Conservation (phyloP, 139 green algal genomes). For the Chlorella sp. region DNA sequence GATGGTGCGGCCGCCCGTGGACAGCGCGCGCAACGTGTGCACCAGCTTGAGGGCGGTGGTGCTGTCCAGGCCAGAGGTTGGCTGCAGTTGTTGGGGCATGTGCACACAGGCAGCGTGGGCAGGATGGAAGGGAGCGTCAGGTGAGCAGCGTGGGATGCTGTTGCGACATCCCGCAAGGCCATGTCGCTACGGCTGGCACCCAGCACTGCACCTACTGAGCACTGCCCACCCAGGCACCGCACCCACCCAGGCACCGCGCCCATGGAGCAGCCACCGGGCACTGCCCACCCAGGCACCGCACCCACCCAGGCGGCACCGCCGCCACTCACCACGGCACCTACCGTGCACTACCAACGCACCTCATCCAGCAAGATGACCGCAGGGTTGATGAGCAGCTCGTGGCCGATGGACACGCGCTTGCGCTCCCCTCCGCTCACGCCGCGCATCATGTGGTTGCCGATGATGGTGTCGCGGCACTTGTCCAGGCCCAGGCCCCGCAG, state of each 20-base stretch:
- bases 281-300: neutral
- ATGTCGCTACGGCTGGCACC: neutral
- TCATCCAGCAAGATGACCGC: constrained; percentile 79
- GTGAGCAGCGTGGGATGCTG: no score
- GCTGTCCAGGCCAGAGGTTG: constrained; percentile 70
- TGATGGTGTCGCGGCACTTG: constrained; percentile 70
- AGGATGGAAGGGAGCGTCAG: no score
- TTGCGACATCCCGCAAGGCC: neutral
- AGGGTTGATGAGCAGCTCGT: constrained; percentile 93
- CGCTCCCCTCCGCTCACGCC: constrained; percentile 72
- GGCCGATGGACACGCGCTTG: constrained; percentile 82
- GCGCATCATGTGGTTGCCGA: constrained; percentile 28
- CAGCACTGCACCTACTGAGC: neutral
- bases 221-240: neutral
- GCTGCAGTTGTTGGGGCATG: constrained; percentile 21
- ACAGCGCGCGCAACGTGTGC: constrained; percentile 59
- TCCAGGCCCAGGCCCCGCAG: constrained; percentile 61
- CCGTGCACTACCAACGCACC: constrained; percentile 1
- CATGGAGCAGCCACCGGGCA: neutral
- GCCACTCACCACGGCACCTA: no score
- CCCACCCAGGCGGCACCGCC: constrained; percentile 1
- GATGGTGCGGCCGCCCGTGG: constrained; percentile 66
- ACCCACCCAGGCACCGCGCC: neutral
- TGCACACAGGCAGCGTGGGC: no score
- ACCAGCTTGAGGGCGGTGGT: constrained; percentile 89